These are phyloP conservation scores for Apostasia ramifera DNA, from an alignment of 106 monocot genomes.

Conservation along the genomic window DNA sequence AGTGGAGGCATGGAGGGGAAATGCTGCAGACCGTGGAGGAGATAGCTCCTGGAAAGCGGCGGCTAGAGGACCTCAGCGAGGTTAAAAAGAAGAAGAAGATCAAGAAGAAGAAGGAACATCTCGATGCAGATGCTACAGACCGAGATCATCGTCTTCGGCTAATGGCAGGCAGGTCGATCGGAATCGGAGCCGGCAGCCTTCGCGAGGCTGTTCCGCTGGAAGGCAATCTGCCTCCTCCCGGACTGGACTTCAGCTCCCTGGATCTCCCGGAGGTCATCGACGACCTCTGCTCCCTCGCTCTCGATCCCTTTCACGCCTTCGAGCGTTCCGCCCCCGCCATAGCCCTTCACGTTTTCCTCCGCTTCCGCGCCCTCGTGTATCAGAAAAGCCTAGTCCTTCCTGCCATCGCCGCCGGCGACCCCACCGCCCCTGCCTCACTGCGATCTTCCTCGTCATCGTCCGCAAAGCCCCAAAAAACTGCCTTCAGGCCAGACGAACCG, in stretches of 20 bases:
- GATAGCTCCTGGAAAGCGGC: conserved; percentile 1
- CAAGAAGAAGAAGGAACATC: conserved; percentile 10
- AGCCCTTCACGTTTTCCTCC: conserved; percentile 24
- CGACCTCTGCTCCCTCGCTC: conserved; percentile 38
- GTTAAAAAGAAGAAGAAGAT: not conserved
- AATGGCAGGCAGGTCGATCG: not conserved
- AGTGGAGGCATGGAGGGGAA: not conserved
- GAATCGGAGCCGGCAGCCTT: not conserved
- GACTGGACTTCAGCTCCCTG: conserved; percentile 17
- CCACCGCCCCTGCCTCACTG: not conserved
- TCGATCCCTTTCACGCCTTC: conserved; percentile 41
- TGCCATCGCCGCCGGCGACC: not conserved
- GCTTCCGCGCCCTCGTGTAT: conserved; percentile 42
- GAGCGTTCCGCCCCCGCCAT: conserved; percentile 22
- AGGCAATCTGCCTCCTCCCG: not conserved
- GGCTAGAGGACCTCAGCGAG: conserved; percentile 2
- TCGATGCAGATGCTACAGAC: conserved; percentile 2
- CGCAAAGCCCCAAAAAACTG: not conserved
- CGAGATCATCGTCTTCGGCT: not conserved
- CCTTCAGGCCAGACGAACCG: not conserved
- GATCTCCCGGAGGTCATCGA: conserved; percentile 11
- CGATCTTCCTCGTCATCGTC: not conserved
- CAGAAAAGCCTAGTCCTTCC: conserved; percentile 24
- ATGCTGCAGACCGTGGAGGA: not conserved
- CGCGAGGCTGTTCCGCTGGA: not conserved